Evolutionary conservation across 108 stramenopile genomes (phyloP), one percentile per base, ranked within the genome.

Genomic region (Parietichytrium sp.): DNA sequence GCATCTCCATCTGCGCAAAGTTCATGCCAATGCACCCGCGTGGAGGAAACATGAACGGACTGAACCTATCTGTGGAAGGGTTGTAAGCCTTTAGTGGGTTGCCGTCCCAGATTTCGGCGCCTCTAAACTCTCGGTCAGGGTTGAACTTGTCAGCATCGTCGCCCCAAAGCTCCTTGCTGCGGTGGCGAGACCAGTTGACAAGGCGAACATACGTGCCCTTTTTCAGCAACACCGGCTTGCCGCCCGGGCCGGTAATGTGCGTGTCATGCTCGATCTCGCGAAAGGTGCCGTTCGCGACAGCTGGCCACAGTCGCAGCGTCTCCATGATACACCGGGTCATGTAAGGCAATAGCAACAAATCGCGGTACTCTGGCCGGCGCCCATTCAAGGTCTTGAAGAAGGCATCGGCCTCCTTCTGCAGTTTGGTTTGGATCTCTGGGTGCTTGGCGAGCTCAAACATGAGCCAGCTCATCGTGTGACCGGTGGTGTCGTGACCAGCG

Each of bases 231-330:
- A 72, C 25, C 42, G 36, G 38, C 42, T 72, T 20, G 42, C 61
- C 61, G 6, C 45, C 15, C 23, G 42, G 16, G 6, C 61, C 61
- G 42, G 36, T 33, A 1, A 72, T 72, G 10, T 33, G 36, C 13
- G 36, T 42, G n/a, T 16, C 61, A 27, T 45, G 45, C 61, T 45
- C 45, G 0, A 42, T 72, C 61, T 72, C 61, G 10, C 61, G 61
- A 72, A 72, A 72, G 29, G 61, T 72, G 8, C 61, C 61, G 42
- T 72, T 72, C 10, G 61, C 38, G 38, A 72, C 61, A 47, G 61
- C 36, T 16, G 61, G 61, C 42, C 38, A 33, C 1, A 72, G 33
- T 16, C 61, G 33, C 13, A 72, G 20, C n/a, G 61, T 72, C 25
- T 72, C 61, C 0, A 72, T 33, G 42, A 72, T 72, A 13, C 36